Base-by-base conservation (phyloP, 2,329 filamentous ascomycete genomes). In the Ceratocystis alfenasii region DNA sequence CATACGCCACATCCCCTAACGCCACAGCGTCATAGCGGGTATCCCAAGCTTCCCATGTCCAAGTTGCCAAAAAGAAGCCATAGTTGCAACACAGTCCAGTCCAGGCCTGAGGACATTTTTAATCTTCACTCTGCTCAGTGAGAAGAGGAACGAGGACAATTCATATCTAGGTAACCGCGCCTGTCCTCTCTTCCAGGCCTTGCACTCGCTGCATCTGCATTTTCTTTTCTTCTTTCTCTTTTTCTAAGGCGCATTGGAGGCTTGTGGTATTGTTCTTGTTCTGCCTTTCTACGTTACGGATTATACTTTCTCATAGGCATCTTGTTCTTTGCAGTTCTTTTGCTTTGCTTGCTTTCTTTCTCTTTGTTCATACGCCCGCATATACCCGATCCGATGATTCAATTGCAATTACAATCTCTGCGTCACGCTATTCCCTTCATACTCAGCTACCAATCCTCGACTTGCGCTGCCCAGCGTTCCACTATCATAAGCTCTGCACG, bases 301-400 rank as follows among this genome's bases (percentile, higher is more conserved):
- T 41, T 41, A 41, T 6, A 57, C 22, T 57, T 15, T 33, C 6
- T 22, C 12, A 22, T 48, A 28, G 60, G 22, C 41, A 25, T 62
- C 10, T 25, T 36, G 25, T 12, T 63, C 17, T n/a, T 33, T 22
- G 25, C 15, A 8, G 44, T 25, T 46, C 41, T 30, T 30, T 48
- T 48, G 17, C 17, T 48, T 46, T 62, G 36, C 44, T 45, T 41
- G 17, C 20, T 63, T 50, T 48, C 12, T 17, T 63, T 50, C 25
- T 30, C 17, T 50, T 12, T 20, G 59, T 17, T 8, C 30, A 45
- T 45, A 36, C 41, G 33, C 20, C 17, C 41, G 8, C 33, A 45
- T 15, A n/a, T 25, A 60, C 65, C 44, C 30, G 65, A 64, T 60
- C 65, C 65, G 65, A 66, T 66, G 65, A 66, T 66, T 66, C 61